Conservation (phyloP, 2,329 filamentous ascomycete species). For the Clarireedia sp. region DNA sequence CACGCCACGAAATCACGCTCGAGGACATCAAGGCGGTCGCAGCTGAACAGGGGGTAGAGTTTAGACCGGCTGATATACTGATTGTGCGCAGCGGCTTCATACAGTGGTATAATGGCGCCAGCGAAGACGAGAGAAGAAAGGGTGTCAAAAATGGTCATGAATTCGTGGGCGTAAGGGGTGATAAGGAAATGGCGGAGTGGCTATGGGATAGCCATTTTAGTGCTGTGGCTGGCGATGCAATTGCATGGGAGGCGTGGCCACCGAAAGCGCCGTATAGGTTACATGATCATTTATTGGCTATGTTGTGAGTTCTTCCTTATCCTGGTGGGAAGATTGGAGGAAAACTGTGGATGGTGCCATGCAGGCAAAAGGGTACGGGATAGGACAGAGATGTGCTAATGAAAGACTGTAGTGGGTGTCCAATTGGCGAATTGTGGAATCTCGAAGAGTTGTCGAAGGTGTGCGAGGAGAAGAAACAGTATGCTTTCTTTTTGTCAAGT, state of each 20-base stretch:
- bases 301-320: not conserved
- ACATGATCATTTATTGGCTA: constrained; percentile 25
- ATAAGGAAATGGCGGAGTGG: constrained; percentile 22
- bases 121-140: constrained; percentile 10
- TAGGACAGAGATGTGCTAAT: not conserved
- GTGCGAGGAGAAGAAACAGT: constrained; percentile 44
- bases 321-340: not conserved
- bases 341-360: too few species aligned
- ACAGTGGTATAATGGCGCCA: constrained; percentile 27
- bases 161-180: constrained; percentile 16
- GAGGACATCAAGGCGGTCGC: constrained; percentile 37
- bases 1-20: constrained; percentile 30
- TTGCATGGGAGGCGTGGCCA: constrained; percentile 24
- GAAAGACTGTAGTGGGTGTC: constrained; percentile 15
- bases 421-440: constrained; percentile 27
- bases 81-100: constrained; percentile 42
- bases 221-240: constrained; percentile 24
- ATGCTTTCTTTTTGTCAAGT: constrained; percentile 56
- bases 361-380: not conserved
- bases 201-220: constrained; percentile 26
- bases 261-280: constrained; percentile 20
- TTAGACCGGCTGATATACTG: constrained; percentile 42
- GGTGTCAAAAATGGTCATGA: constrained; percentile 11
- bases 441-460: constrained; percentile 30
- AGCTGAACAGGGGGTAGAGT: constrained; percentile 36